Evolutionary conservation across 495 filamentous ascomycete genomes (phyloP).

Genomic region (Aspergillus bertholletiae): DNA sequence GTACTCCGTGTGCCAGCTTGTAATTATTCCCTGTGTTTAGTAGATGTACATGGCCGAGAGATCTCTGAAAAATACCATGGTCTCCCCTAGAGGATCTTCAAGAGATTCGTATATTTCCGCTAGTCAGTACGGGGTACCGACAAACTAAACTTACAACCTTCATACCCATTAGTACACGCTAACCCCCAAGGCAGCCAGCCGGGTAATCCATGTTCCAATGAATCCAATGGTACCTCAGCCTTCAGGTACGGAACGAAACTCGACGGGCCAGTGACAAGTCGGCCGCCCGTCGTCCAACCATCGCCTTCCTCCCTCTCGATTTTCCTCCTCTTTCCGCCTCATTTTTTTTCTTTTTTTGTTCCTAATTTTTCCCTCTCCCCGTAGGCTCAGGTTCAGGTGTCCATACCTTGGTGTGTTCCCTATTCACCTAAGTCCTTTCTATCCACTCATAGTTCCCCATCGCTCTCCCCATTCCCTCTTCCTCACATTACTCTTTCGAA

Average conservation of each 20-base stretch:
- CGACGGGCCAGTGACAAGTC: neutral
- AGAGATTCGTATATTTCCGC: neutral
- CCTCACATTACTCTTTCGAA: constrained; percentile 12
- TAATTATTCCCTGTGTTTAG: too few relatives aligned
- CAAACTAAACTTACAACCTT: too few relatives aligned
- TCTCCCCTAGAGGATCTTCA: neutral
- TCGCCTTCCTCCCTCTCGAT: neutral
- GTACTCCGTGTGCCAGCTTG: neutral
- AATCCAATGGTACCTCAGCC: neutral
- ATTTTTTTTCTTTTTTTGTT: constrained; percentile 7
- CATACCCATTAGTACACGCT: neutral
- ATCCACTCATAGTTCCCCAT: constrained; percentile 6
- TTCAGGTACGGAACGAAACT: neutral
- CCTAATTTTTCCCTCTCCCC: constrained; percentile 4
- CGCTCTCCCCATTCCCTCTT: neutral
- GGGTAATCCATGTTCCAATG: neutral
- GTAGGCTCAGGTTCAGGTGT: too few relatives aligned
- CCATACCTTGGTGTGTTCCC: constrained; percentile 9
- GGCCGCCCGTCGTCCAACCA: neutral
- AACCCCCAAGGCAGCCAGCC: neutral
- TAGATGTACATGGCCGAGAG: neutral
- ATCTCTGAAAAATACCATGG: neutral
- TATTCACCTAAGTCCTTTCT: constrained; percentile 3
- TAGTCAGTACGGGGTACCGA: neutral
- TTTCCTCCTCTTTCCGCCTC: constrained; percentile 12